Evolutionary conservation across 2,329 filamentous ascomycete genomes (phyloP).

Genomic region (Sporothrix inflata): DNA sequence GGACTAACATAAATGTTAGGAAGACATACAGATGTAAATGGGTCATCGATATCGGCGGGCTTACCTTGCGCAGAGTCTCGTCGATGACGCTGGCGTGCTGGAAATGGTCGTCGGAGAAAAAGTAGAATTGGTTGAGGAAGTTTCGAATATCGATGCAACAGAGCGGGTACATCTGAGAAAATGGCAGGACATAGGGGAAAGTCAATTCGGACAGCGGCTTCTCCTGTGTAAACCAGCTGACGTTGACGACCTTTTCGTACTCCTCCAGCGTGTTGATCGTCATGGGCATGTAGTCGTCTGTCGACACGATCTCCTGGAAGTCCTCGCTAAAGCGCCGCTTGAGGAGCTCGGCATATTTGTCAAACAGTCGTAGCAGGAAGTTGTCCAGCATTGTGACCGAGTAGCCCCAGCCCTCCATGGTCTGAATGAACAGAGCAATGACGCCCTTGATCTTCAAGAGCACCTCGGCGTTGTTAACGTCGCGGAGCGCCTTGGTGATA

Average conservation of each 20-base stretch:
- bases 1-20: constrained; percentile 46
- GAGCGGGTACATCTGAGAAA: constrained; percentile 98
- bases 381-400: constrained; percentile 79
- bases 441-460: constrained; percentile 94
- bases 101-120: constrained; percentile 96
- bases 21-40: not conserved
- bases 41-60: not conserved
- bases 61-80: constrained; percentile 78
- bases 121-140: constrained; percentile 97
- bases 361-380: constrained; percentile 85
- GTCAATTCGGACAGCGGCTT: constrained; percentile 75
- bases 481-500: constrained; percentile 76
- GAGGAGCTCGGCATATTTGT: constrained; percentile 89
- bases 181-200: constrained; percentile 93
- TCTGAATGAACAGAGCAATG: constrained; percentile 93
- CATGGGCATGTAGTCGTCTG: constrained; percentile 99
- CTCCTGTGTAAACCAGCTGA: constrained; percentile 93
- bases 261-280: constrained; percentile 87
- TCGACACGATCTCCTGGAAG: constrained; percentile 89
- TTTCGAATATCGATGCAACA: constrained; percentile 98
- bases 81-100: constrained; percentile 89
- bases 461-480: constrained; percentile 84
- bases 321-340: constrained; percentile 92
- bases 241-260: constrained; percentile 92
- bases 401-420: constrained; percentile 97